phyloP scores from a whole-genome alignment of 2,329 filamentous ascomycete genomes.

The Colletotrichum kahawae region DNA sequence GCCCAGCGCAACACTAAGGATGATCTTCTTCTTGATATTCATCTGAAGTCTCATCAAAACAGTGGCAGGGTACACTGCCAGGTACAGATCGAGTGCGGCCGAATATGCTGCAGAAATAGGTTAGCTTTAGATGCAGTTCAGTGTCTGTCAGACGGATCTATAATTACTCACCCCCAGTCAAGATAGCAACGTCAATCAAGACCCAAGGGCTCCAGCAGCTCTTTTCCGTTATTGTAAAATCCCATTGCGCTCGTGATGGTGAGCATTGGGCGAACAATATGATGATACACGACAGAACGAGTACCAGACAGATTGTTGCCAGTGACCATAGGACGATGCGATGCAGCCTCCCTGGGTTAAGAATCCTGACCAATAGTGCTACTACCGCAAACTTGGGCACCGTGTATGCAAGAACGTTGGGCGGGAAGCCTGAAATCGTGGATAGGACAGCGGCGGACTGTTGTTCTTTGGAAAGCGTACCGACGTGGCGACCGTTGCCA shows the following conservation, averaged over 20 bases:
- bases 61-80: slow-evolving; percentile 28
- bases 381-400: slow-evolving; percentile 34
- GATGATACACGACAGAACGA: slow-evolving; percentile 24
- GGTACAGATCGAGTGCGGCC: slow-evolving; percentile 26
- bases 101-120: not conserved
- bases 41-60: slow-evolving; percentile 27
- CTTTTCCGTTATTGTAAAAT: not conserved
- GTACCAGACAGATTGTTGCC: slow-evolving; percentile 14
- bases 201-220: slow-evolving; percentile 1
- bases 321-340: slow-evolving; percentile 28
- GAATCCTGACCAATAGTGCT: slow-evolving; percentile 27
- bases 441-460: slow-evolving; percentile 22
- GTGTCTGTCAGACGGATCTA: not conserved
- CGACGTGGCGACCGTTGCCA: not conserved
- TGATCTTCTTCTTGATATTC: slow-evolving; percentile 28
- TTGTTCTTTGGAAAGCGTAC: not conserved
- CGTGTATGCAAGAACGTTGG: slow-evolving; percentile 30
- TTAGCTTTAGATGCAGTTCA: not conserved
- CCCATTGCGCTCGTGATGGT: slow-evolving; percentile 28
- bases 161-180: not conserved
- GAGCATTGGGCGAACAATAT: slow-evolving; percentile 29
- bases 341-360: slow-evolving; percentile 28
- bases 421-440: slow-evolving; percentile 29
- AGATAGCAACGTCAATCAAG: not conserved
- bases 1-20: slow-evolving; percentile 28